These are phyloP conservation scores for Tolypocladium sp. DNA, from an alignment of 2,329 filamentous ascomycete species.

Conservation along the genomic window DNA sequence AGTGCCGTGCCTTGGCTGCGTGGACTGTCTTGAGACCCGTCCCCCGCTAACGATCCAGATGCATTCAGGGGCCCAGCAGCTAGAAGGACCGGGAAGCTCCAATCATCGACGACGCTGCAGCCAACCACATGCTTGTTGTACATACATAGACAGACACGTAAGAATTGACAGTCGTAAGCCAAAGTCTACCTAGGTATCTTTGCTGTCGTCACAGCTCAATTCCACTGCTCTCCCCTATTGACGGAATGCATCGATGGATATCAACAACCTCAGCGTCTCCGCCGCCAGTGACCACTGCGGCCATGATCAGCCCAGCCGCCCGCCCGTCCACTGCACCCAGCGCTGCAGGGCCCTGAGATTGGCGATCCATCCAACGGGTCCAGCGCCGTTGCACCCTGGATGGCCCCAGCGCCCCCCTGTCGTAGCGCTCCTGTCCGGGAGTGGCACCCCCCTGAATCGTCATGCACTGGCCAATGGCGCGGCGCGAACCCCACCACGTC, in stretches of 20 bases:
- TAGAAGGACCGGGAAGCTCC: no score
- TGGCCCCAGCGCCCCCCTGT: no score
- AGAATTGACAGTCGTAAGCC: no score
- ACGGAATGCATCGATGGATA: no score
- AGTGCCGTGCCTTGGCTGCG: background rate
- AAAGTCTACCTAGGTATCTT: no score
- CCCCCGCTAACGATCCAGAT: background rate
- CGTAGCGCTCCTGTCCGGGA: background rate
- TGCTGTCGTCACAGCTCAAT: no score
- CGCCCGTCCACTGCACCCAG: background rate
- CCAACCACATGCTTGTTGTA: background rate
- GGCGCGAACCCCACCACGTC: background rate
- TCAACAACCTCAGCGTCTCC: no score
- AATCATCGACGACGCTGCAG: background rate
- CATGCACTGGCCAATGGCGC: background rate
- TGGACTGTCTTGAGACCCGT: background rate
- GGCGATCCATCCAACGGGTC: background rate
- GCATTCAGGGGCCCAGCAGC: background rate
- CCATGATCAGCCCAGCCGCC: background rate
- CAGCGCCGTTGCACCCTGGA: background rate
- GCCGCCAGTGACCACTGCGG: background rate
- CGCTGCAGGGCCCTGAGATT: background rate
- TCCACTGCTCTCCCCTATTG: no score
- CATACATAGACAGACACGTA: no score
- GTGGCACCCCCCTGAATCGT: background rate